Evolutionary conservation across 192 early-diverging fungal genomes (phyloP).

Genomic region (Borealophlyctis nickersoniae): DNA sequence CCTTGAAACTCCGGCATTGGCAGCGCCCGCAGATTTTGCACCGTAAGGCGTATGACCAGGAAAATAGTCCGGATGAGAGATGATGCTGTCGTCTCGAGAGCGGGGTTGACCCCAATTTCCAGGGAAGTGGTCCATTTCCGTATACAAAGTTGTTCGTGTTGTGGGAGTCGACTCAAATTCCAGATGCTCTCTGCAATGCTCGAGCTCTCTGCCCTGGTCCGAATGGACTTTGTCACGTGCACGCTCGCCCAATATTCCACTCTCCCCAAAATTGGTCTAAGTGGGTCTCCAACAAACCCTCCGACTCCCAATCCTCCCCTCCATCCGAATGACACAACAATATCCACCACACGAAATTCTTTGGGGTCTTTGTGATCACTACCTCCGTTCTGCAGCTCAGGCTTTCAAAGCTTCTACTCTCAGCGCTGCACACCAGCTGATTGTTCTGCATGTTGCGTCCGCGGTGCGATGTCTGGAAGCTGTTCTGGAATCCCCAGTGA

Average conservation of each 20-base stretch:
- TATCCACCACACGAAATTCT: no score
- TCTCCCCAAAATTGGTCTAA: no score
- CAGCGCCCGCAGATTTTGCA: slow-evolving; percentile 13
- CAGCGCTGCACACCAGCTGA: neutral
- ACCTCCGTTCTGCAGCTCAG: neutral
- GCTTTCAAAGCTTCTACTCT: neutral
- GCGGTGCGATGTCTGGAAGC: slow-evolving; percentile 27
- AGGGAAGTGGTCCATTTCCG: slow-evolving; percentile 73
- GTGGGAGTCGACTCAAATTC: no score
- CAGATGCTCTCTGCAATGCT: no score
- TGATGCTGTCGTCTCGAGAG: slow-evolving; percentile 53
- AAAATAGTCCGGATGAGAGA: slow-evolving; percentile 48
- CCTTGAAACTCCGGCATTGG: slow-evolving; percentile 27
- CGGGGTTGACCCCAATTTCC: slow-evolving; percentile 76
- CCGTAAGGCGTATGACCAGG: slow-evolving; percentile 24
- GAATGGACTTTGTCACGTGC: no score
- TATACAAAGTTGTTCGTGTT: no score
- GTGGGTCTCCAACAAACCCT: no score
- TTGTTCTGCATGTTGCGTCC: slow-evolving; percentile 1
- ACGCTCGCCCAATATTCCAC: no score
- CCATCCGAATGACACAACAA: no score
- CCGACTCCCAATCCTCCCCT: no score
- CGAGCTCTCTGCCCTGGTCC: no score
- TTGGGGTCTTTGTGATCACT: neutral
- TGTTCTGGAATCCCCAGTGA: slow-evolving; percentile 8